A percentile compares a stretch with the other conserved stretches of the same genome.
Conservation (phyloP, 352 stramenopile genomes). For the Pythium myriotylum region DNA sequence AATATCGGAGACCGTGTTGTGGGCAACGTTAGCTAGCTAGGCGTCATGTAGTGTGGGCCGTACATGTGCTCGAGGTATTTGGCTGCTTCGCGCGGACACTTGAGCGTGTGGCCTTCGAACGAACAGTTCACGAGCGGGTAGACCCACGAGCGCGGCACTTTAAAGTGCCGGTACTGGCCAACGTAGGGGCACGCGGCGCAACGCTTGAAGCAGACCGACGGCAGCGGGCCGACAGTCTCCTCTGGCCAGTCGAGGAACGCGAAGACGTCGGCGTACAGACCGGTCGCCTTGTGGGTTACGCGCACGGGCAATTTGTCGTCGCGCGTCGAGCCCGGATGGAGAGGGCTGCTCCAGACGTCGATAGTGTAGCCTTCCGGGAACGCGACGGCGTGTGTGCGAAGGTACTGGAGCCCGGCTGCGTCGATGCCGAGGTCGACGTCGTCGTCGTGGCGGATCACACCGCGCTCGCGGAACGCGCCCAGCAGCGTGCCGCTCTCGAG, state of each 20-base stretch:
- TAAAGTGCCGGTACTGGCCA: constrained; percentile 12
- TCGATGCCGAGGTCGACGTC: constrained; percentile 38
- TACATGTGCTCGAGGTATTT: constrained; percentile 14
- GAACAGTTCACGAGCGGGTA: constrained; percentile 13
- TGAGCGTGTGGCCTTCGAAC: constrained; percentile 14
- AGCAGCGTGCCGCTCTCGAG: constrained; percentile 40
- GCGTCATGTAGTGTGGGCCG: constrained; percentile 15
- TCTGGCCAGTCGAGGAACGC: constrained; percentile 29
- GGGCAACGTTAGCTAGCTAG: constrained; percentile 1
- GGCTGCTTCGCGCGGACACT: constrained; percentile 7
- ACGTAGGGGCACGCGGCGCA: constrained; percentile 13
- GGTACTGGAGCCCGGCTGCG: constrained; percentile 6
- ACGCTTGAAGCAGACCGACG: constrained; percentile 25
- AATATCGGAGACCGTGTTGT: too few species aligned
- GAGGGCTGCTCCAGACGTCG: constrained; percentile 24
- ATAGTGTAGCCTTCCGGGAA: constrained; percentile 21
- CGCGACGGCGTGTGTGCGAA: constrained; percentile 10
- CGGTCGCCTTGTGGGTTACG: constrained; percentile 24
- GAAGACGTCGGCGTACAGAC: constrained; percentile 38
- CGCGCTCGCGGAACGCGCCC: constrained; percentile 27
- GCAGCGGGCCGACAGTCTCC: constrained; percentile 16
- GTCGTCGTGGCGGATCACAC: constrained; percentile 31
- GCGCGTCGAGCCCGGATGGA: constrained; percentile 23
- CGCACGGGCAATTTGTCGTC: constrained; percentile 29
- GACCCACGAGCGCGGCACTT: constrained; percentile 11